phyloP scores from a whole-genome alignment of 805 yeast genomes.

The Candida gorgasii region DNA sequence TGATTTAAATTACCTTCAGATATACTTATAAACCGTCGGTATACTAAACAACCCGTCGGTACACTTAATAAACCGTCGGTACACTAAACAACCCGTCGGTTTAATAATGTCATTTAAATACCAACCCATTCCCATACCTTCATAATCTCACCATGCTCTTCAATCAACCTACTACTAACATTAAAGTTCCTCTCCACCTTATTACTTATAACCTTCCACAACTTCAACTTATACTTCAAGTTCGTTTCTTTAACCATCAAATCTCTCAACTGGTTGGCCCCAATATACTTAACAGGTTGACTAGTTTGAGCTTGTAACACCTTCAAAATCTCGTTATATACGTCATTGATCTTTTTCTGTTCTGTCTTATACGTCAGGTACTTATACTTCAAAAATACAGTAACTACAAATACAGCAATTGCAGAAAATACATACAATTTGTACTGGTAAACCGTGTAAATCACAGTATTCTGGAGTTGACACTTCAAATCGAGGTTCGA shows the following conservation, averaged over 20 bases:
- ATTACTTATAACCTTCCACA: conserved; percentile 61
- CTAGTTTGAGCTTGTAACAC: conserved; percentile 45
- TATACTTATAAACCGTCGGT: too few relatives aligned
- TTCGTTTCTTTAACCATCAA: conserved; percentile 49
- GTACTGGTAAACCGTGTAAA: conserved; percentile 33
- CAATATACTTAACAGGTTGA: conserved; percentile 43
- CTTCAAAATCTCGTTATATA: conserved; percentile 49
- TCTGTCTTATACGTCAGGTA: conserved; percentile 36
- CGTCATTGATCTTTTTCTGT: conserved; percentile 42
- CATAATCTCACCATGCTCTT: conserved; percentile 83
- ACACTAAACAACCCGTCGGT: neutral
- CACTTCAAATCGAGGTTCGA: conserved; percentile 60
- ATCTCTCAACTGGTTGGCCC: conserved; percentile 73
- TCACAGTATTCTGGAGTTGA: conserved; percentile 53
- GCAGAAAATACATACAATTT: conserved; percentile 21
- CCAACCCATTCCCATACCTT: conserved; percentile 86
- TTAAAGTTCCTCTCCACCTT: conserved; percentile 67
- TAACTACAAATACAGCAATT: conserved; percentile 17
- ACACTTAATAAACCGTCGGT: neutral
- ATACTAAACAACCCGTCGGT: too few relatives aligned
- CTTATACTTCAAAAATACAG: conserved; percentile 22
- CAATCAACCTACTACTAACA: conserved; percentile 61
- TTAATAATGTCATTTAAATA: neutral
- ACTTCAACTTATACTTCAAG: conserved; percentile 37
- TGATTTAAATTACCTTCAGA: too few relatives aligned